Base-by-base conservation (phyloP, 257 asterid species). In the Solanum habrochaites region DNA sequence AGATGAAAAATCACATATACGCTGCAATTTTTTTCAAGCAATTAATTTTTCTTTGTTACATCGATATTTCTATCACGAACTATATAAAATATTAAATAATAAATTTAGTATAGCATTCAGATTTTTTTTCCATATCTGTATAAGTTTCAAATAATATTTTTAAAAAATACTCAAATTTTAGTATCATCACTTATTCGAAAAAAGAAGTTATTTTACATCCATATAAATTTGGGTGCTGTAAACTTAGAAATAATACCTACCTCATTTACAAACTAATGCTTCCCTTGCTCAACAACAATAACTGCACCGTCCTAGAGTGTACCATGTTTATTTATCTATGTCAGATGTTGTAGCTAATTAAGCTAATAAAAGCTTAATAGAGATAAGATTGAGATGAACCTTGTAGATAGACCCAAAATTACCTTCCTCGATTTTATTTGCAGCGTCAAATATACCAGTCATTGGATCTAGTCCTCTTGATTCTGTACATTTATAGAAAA, bases 381-480 rank as follows among this genome's bases (percentile, higher is more conserved):
- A 35, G 37, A 1, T 35, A 35, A 35, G 37, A 35, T 35, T 35
- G 37, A 35, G 37, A 35, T 35, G 37, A 35, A 35, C 37, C 37
- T 35, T 35, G 37, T 3, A 83, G 45, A 87, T 83, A 3, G 67
- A 18, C 11, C 89, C 89, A 52, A 87, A 87, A 32, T 87, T 87
- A 67, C 89, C 89, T 87, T 87, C 87, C 3, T 78, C 89, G 49
- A 87, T 52, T 60, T 87, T 87, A 67, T 82, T 87, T 82, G 86
- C 66, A 37, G 89, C 74, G 14, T 87, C 89, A 52, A 83, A 87
- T 18, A 10, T 37, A 35, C 87, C 64, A 20, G 84, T 83, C 70
- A 42, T 64, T 40, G 83, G 15, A 71, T 82, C 89, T 20, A 87
- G 83, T 43, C 83, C 69, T 35, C 77, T 21, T 23, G 52, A 60